A percentile compares a stretch with the other conserved stretches of the same genome.
phyloP scores from a whole-genome alignment of 2,329 filamentous ascomycete genomes.

The Cryphonectria nitschkei region DNA sequence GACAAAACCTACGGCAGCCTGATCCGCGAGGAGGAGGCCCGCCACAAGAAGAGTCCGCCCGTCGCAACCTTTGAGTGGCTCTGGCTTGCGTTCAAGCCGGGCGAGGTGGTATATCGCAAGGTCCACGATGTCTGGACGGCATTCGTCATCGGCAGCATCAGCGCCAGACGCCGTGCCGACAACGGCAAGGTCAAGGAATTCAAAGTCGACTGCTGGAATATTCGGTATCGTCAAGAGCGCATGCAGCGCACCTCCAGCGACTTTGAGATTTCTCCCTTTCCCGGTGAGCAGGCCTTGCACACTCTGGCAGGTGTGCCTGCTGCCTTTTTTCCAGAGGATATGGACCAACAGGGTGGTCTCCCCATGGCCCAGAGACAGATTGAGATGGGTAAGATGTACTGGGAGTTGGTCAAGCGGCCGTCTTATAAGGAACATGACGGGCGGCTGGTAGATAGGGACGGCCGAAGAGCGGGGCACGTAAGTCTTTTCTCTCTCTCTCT shows the following conservation, averaged over 20 bases:
- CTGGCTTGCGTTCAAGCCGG: slow-evolving; percentile 52
- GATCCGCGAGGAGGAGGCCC: slow-evolving; percentile 46
- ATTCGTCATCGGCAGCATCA: slow-evolving; percentile 45
- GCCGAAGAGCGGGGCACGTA: slow-evolving; percentile 32
- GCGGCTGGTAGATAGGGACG: slow-evolving; percentile 40
- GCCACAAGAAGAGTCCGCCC: slow-evolving; percentile 43
- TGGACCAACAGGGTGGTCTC: slow-evolving; percentile 35
- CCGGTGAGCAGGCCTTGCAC: slow-evolving; percentile 48
- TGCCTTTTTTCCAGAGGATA: slow-evolving; percentile 45
- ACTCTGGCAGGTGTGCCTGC: slow-evolving; percentile 48
- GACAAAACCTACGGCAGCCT: slow-evolving; percentile 42
- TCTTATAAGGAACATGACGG: slow-evolving; percentile 53
- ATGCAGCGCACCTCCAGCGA: slow-evolving; percentile 44
- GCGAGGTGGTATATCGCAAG: slow-evolving; percentile 48
- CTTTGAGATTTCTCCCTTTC: slow-evolving; percentile 44
- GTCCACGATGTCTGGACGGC: slow-evolving; percentile 46
- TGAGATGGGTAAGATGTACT: slow-evolving; percentile 48
- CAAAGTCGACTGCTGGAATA: slow-evolving; percentile 47
- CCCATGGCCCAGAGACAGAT: slow-evolving; percentile 44
- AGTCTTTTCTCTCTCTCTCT: slow-evolving; percentile 4
- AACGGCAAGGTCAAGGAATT: slow-evolving; percentile 25
- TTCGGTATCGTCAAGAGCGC: slow-evolving; percentile 40
- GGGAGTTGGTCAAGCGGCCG: slow-evolving; percentile 51
- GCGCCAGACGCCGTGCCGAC: not conserved
- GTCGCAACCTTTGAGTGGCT: slow-evolving; percentile 50